Evolutionary conservation across 768 basidiomycete genomes (phyloP).

Genomic region (Leucogyrophana mollusca): DNA sequence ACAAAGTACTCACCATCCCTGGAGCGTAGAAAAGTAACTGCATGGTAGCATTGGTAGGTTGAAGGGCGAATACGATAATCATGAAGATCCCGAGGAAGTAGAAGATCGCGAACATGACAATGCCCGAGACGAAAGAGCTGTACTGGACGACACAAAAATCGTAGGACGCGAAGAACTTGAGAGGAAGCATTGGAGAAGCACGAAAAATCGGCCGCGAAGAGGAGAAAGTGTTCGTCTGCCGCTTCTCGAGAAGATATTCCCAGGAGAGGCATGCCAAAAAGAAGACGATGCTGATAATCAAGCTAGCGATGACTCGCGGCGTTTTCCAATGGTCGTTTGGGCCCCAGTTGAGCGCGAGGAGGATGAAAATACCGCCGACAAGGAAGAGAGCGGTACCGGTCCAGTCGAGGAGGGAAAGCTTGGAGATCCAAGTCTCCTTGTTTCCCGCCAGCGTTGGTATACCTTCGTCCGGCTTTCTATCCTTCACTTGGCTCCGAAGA

Average conservation of each 20-base stretch:
- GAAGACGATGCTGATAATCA: constrained; percentile 43
- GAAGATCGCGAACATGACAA: constrained; percentile 52
- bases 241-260: constrained; percentile 39
- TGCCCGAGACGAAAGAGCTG: constrained; percentile 39
- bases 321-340: constrained; percentile 39
- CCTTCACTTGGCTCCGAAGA: constrained; percentile 32
- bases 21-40: constrained; percentile 53
- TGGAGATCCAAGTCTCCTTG: constrained; percentile 22
- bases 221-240: background rate
- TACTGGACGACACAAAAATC: constrained; percentile 40
- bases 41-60: constrained; percentile 39
- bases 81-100: constrained; percentile 56
- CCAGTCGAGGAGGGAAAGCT: constrained; percentile 43
- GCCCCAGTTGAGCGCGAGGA: constrained; percentile 53
- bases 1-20: constrained; percentile 35
- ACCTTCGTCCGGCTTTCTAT: constrained; percentile 11
- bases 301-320: constrained; percentile 44
- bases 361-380: constrained; percentile 40
- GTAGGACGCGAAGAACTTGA: constrained; percentile 40
- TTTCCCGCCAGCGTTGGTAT: constrained; percentile 8
- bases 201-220: constrained; percentile 11
- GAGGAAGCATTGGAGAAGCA: constrained; percentile 45
- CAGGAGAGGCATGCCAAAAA: constrained; percentile 39
- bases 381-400: constrained; percentile 44
- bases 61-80: constrained; percentile 40